Conservation (phyloP, 306 rosid genomes). For the Morella rubra region DNA sequence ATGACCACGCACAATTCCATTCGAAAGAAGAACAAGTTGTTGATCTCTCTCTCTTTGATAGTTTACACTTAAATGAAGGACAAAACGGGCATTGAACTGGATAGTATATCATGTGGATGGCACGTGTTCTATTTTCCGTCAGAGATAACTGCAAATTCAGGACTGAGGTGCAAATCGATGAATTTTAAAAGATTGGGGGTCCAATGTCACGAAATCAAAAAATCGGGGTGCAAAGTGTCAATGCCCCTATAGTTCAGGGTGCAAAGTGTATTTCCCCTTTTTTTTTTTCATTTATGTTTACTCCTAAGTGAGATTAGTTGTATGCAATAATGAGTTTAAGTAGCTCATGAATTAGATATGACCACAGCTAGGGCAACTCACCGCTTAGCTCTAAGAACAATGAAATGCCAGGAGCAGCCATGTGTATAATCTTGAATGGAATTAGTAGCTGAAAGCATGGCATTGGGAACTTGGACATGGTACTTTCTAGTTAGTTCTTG, state of each 20-base stretch:
- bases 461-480: background rate
- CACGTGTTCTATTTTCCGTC: too few species aligned
- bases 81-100: too few species aligned
- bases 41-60: too few species aligned
- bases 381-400: background rate
- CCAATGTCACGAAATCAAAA: too few species aligned
- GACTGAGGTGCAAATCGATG: too few species aligned
- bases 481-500: background rate
- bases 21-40: slow-evolving; percentile 75
- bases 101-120: too few species aligned
- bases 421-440: background rate
- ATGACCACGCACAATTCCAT: slow-evolving; percentile 93
- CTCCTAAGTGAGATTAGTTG: background rate
- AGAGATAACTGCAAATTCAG: too few species aligned
- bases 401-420: background rate
- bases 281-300: background rate
- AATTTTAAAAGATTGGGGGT: too few species aligned
- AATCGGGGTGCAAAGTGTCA: too few species aligned
- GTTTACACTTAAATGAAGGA: too few species aligned
- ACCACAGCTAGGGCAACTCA: background rate
- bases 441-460: background rate
- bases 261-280: too few species aligned
- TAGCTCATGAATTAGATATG: background rate
- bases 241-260: too few species aligned
- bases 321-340: background rate